Evolutionary conservation across 441 rosid genomes (phyloP), one percentile per base, ranked within the genome.

Genomic region (Dalechampia spathulata): DNA sequence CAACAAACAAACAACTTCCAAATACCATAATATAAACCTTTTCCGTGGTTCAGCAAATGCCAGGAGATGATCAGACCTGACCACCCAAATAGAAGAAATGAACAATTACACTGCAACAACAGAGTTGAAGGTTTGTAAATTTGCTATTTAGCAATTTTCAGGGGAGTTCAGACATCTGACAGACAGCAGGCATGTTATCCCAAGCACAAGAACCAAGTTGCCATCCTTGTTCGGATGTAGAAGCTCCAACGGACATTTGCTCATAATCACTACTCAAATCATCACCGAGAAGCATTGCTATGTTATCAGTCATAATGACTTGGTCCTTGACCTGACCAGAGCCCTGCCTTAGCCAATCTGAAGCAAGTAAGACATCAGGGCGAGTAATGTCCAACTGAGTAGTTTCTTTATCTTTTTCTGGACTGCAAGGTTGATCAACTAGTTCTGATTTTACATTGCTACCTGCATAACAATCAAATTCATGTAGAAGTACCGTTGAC

Each of bases 121-220:
- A 34, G 45, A 43, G 58, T 15, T 20, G 37, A 36, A 43, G 49
- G 67, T 55, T 69, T 61, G 41, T 46, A 60, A 63, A 55, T 61
- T 65, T 46, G 58, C 21, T 39, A 47, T 46, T 47, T 41, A 63
- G 62, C 44, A 41, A 63, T 48, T 55, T 47, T 81, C 76, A 87
- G 25, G 89, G 90, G 40, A 82, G 68, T 71, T 87, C 88, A 8
- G 78, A 73, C 72, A 82, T 87, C 65, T 85, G 89, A 76, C 86
- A 86, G 53, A 85, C 86, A 16, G 88, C 73, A 50, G 96, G 96
- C 90, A 87, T 82, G 75, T 75, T 83, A 66, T 82, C 82, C 99
- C 97, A 93, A 13, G 87, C 55, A 67, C 85, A 85, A 48, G 88
- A 85, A 58, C 72, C 70, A 6, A 79, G 63, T 16, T 82, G 85